A percentile compares a stretch with the other conserved stretches of the same genome.
These are phyloP conservation scores for Debaryomyces tyrocola DNA, from an alignment of 805 yeast species.

Conservation along the genomic window DNA sequence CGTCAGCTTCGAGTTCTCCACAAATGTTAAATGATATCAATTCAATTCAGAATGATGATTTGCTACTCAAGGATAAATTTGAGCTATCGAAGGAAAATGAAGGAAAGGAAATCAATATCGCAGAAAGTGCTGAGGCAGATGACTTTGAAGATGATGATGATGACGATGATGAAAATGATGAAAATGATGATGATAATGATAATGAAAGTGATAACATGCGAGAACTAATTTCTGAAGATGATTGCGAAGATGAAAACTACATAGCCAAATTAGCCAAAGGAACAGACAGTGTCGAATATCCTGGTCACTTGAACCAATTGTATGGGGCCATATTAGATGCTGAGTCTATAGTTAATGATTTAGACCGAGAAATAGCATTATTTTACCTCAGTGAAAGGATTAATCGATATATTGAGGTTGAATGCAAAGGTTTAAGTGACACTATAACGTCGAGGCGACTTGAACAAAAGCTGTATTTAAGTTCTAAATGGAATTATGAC, in stretches of 20 bases:
- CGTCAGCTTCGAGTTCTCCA: conserved; percentile 41
- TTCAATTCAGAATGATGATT: conserved; percentile 28
- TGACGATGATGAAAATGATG: conserved; percentile 18
- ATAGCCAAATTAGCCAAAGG: conserved; percentile 10
- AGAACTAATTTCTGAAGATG: neutral
- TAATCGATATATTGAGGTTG: conserved; percentile 29
- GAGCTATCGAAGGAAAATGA: conserved; percentile 26
- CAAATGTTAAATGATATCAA: conserved; percentile 36
- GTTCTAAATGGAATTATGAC: conserved; percentile 41
- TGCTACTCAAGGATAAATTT: conserved; percentile 34
- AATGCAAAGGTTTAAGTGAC: conserved; percentile 29
- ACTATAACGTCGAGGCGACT: conserved; percentile 34
- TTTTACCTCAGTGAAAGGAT: conserved; percentile 33
- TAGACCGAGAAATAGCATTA: conserved; percentile 35
- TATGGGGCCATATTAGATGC: conserved; percentile 35
- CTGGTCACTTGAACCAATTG: conserved; percentile 24
- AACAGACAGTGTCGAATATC: conserved; percentile 8
- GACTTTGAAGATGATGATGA: conserved; percentile 25
- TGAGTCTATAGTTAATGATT: conserved; percentile 31
- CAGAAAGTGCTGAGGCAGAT: conserved; percentile 28
- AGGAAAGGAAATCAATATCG: conserved; percentile 14
- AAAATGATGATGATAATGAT: conserved; percentile 7
- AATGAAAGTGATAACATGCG: neutral
- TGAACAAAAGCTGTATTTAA: conserved; percentile 30
- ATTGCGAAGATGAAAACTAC: conserved; percentile 2